Conservation (phyloP, 2,329 filamentous ascomycete species). For the Epichloe aotearoae region DNA sequence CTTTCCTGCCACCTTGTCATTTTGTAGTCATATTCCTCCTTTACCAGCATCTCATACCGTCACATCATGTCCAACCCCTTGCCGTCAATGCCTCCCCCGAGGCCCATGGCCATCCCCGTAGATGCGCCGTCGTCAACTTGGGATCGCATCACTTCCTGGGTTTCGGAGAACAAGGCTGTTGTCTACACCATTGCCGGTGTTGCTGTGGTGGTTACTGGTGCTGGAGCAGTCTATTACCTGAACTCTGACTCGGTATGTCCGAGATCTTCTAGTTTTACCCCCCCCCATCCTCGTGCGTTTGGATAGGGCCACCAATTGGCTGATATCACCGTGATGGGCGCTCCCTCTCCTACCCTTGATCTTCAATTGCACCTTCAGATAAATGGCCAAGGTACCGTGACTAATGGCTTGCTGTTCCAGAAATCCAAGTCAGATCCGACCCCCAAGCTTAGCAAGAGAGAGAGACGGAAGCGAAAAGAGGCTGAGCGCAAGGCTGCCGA, state of each 20-base stretch:
- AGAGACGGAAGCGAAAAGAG: constrained; percentile 78
- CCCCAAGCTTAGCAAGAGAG: constrained; percentile 75
- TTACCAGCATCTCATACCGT: constrained; percentile 10
- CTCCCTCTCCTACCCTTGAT: background rate
- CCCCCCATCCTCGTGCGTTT: background rate
- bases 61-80: constrained; percentile 31
- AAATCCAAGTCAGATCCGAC: constrained; percentile 32
- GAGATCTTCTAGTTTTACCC: background rate
- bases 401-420: constrained; percentile 13
- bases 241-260: constrained; percentile 41
- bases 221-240: constrained; percentile 87
- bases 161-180: constrained; percentile 85
- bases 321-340: background rate
- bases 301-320: background rate
- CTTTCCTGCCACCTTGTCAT: constrained; percentile 13
- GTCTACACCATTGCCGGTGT: constrained; percentile 96
- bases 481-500: constrained; percentile 46
- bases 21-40: constrained; percentile 11
- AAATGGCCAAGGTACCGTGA: background rate
- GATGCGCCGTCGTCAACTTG: constrained; percentile 58
- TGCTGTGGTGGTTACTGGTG: constrained; percentile 79
- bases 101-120: constrained; percentile 33
- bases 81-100: constrained; percentile 33
- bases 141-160: constrained; percentile 86
- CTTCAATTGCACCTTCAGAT: background rate